Evolutionary conservation across 208 protist genomes (phyloP).

Genomic region (Wallacemonas sp.): DNA sequence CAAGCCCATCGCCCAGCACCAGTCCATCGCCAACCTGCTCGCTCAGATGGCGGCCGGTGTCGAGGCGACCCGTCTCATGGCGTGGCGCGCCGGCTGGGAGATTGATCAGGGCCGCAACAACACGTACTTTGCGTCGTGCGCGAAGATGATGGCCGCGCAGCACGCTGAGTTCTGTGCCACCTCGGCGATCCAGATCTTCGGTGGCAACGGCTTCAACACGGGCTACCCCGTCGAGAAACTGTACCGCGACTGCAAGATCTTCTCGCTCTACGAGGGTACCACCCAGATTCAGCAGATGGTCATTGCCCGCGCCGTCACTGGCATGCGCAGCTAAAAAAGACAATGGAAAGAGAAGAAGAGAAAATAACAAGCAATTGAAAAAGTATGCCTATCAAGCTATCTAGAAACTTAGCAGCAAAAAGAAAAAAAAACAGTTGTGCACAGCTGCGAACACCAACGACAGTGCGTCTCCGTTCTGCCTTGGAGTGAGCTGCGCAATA

Average conservation of each 20-base stretch:
- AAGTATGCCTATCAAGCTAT: no score
- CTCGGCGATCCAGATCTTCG: constrained; percentile 90
- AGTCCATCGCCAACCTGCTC: constrained; percentile 85
- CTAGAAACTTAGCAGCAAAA: no score
- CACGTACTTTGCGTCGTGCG: constrained; percentile 88
- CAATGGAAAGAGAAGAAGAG: neutral
- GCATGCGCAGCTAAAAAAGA: constrained; percentile 36
- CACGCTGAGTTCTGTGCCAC: constrained; percentile 73
- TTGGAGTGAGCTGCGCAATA: no score
- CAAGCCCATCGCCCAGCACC: constrained; percentile 80
- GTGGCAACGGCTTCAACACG: constrained; percentile 92
- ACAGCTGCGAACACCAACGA: no score
- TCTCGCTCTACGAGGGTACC: constrained; percentile 94
- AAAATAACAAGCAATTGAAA: no score
- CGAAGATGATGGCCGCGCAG: constrained; percentile 81
- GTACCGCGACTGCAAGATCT: constrained; percentile 92
- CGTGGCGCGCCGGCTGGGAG: constrained; percentile 74
- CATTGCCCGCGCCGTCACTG: constrained; percentile 68
- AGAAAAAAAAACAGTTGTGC: no score
- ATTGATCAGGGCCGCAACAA: constrained; percentile 81
- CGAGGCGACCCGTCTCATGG: constrained; percentile 78
- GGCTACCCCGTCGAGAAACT: constrained; percentile 95
- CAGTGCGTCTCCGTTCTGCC: no score
- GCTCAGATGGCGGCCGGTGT: constrained; percentile 91
- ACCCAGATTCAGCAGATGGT: constrained; percentile 90